A percentile compares a stretch with the other conserved stretches of the same genome.
These are phyloP conservation scores for Carex sylvatica DNA, from an alignment of 202 grass and related monocot species.

Conservation along the genomic window DNA sequence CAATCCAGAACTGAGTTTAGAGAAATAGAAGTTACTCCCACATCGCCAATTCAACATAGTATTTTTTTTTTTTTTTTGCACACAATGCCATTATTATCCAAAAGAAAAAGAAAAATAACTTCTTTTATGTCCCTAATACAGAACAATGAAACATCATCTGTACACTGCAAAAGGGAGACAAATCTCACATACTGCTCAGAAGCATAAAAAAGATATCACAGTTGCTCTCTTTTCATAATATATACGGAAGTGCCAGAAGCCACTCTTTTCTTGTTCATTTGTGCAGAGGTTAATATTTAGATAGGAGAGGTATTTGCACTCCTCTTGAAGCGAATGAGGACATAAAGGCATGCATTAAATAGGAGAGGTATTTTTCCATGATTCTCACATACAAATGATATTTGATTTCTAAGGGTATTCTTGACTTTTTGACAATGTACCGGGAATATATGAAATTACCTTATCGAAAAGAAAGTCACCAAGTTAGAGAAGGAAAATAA, in stretches of 20 bases:
- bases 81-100: conserved; percentile 11
- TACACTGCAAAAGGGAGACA: conserved; percentile 1
- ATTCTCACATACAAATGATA: conserved; percentile 7
- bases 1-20: conserved; percentile 67
- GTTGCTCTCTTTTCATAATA: background rate
- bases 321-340: background rate
- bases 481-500: conserved; percentile 14
- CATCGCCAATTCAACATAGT: background rate
- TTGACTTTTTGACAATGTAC: background rate
- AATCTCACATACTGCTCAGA: background rate
- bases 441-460: background rate
- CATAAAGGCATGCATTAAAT: conserved; percentile 2
- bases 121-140: conserved; percentile 4
- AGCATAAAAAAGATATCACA: background rate
- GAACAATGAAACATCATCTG: background rate
- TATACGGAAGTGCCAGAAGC: background rate
- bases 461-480: background rate
- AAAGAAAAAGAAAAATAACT: conserved; percentile 9
- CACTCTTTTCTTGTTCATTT: background rate
- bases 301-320: background rate
- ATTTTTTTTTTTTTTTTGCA: background rate
- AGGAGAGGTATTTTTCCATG: background rate
- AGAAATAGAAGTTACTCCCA: conserved; percentile 29
- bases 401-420: background rate
- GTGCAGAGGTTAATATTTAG: background rate